A percentile compares a stretch with the other conserved stretches of the same genome.
phyloP scores from a whole-genome alignment of 495 filamentous ascomycete genomes.

The Echria macrotheca region DNA sequence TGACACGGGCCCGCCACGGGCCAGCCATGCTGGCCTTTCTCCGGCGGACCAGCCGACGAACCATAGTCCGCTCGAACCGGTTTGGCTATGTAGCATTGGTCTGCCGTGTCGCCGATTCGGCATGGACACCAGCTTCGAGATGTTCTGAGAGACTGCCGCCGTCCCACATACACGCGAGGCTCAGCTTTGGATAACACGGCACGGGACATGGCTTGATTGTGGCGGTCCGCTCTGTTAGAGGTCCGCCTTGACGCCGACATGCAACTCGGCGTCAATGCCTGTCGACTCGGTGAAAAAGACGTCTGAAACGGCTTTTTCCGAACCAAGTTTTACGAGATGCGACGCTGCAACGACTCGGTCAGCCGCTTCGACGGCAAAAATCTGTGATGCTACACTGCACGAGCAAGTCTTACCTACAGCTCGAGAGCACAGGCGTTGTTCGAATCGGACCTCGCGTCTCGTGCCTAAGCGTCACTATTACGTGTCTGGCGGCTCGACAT shows the following conservation, averaged over 20 bases:
- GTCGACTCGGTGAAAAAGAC: background rate
- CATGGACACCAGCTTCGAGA: conserved; percentile 7
- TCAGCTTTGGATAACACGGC: no score
- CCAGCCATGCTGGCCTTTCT: conserved; percentile 1
- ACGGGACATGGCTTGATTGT: no score
- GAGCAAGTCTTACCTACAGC: background rate
- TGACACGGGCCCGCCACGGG: background rate
- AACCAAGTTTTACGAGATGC: conserved; percentile 10
- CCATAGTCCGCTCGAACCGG: background rate
- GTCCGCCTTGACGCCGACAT: no score
- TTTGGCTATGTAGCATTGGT: no score
- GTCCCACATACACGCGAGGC: no score
- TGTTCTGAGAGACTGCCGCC: no score
- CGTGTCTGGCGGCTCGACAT: conserved; percentile 10
- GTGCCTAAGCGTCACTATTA: conserved; percentile 7
- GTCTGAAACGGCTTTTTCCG: conserved; percentile 15
- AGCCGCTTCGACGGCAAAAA: conserved; percentile 20
- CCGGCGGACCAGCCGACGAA: conserved; percentile 3
- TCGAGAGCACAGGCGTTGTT: background rate
- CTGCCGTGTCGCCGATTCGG: no score
- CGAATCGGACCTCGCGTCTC: conserved; percentile 3
- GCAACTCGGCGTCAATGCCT: background rate
- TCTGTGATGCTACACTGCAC: conserved; percentile 22
- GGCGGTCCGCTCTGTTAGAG: no score
- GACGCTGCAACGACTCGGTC: conserved; percentile 11